Evolutionary conservation across 495 filamentous ascomycete genomes (phyloP), one percentile per base, ranked within the genome.

Genomic region (Tuber magnatum): DNA sequence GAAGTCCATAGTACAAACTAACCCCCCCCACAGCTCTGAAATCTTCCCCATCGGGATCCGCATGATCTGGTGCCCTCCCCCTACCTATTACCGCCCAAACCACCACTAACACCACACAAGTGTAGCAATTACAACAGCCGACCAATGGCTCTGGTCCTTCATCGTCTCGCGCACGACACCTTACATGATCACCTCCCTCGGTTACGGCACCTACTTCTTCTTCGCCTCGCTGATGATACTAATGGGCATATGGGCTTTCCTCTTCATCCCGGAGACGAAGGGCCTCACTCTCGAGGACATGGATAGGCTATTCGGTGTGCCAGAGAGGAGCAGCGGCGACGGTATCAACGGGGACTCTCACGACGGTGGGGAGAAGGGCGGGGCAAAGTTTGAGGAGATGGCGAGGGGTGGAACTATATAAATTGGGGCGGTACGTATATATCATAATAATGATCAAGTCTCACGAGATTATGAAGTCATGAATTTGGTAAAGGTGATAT

Each of bases 201-300:
- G 85, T 43, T 91, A 91, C 79, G 91, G 90, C 35, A 91, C 92
- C 5, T 93, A 92, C 84, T 92, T 92, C 83, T 92, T 93, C 86
- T 93, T 93, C 78, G 90, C 90, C 2, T 87, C 87, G 3, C 84
- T 92, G 77, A 92, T 92, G 89, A 85, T 91, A 20, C 78, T 88
- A 20, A 90, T 89, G 39, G 87, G 91, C 69, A 73, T 89, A 77
- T 93, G 92, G 79, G 88, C 91, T 44, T 87, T 82, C 72, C 86
- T 87, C 77, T 82, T 83, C 18, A 48, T 87, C 7, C 87, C 87
- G 3, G 87, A 88, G 84, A 88, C 87, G 5, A 88, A 87, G 74
- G 84, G 84, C 24, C 80, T 87, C 24, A 84, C 85, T 6, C 83
- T 88, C n/a, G 87, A 88, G 78, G 83, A 84, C n/a, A 88, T 88